These are phyloP conservation scores for Colletotrichum sp. DNA, from an alignment of 2,329 filamentous ascomycete genomes.

Conservation along the genomic window DNA sequence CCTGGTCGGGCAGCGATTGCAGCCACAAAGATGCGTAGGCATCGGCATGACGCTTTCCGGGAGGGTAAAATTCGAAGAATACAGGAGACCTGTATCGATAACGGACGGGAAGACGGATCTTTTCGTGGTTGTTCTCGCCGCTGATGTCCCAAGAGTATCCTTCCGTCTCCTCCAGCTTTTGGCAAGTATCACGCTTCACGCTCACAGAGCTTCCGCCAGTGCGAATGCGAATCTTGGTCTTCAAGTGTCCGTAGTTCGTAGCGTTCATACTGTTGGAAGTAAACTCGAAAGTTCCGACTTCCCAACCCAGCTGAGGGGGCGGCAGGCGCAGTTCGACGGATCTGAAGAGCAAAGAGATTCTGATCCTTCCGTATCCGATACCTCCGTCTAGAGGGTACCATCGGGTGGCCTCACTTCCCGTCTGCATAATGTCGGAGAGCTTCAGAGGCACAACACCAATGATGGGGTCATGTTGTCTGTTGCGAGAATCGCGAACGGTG, in stretches of 20 bases:
- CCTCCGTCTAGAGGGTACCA: constrained; percentile 98
- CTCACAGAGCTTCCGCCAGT: constrained; percentile 84
- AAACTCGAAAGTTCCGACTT: constrained; percentile 94
- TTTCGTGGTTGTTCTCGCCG: constrained; percentile 40
- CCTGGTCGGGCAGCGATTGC: constrained; percentile 81
- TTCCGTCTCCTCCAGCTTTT: constrained; percentile 61
- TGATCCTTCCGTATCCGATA: constrained; percentile 87
- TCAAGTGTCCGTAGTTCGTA: constrained; percentile 65
- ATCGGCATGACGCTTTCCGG: constrained; percentile 72
- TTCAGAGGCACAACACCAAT: constrained; percentile 91
- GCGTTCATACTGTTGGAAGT: constrained; percentile 72
- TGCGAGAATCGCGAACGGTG: constrained; percentile 85
- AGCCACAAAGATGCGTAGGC: constrained; percentile 87
- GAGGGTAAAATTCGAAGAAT: constrained; percentile 82
- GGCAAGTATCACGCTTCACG: constrained; percentile 68
- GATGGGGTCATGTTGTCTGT: constrained; percentile 93
- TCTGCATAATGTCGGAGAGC: constrained; percentile 86
- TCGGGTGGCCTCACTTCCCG: constrained; percentile 81
- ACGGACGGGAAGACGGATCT: constrained; percentile 83
- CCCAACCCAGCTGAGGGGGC: constrained; percentile 88
- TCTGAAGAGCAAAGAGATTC: constrained; percentile 88
- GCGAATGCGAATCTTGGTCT: constrained; percentile 78
- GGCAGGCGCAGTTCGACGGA: constrained; percentile 86
- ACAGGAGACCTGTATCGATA: constrained; percentile 89
- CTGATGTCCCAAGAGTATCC: constrained; percentile 54